These are phyloP conservation scores for Heimioporus sp. DNA, from an alignment of 768 basidiomycete species.

Conservation along the genomic window DNA sequence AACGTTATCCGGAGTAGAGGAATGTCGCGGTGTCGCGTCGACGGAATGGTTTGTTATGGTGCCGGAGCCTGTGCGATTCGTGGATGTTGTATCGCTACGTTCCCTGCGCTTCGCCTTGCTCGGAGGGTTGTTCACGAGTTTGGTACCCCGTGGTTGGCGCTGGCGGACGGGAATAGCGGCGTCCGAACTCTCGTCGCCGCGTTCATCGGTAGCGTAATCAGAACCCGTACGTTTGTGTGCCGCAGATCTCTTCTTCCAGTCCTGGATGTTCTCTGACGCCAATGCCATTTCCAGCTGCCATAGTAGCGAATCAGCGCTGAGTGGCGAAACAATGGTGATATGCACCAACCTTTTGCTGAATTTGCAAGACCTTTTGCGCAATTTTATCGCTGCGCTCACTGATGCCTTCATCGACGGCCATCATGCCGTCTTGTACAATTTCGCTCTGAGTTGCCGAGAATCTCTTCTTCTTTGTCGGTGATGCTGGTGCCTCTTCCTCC, in stretches of 20 bases:
- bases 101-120: slow-evolving; percentile 42
- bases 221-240: slow-evolving; percentile 22
- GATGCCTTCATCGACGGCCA: slow-evolving; percentile 84
- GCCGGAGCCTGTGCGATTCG: slow-evolving; percentile 47
- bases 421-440: slow-evolving; percentile 71
- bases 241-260: slow-evolving; percentile 29
- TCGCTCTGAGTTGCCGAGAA: slow-evolving; percentile 74
- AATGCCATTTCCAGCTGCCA: slow-evolving; percentile 74
- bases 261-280: slow-evolving; percentile 49
- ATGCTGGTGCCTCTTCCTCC: slow-evolving; percentile 46
- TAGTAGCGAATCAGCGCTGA: slow-evolving; percentile 4
- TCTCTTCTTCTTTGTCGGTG: slow-evolving; percentile 62
- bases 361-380: slow-evolving; percentile 82
- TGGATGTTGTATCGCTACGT: slow-evolving; percentile 64
- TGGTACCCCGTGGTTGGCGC: slow-evolving; percentile 38
- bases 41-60: slow-evolving; percentile 24
- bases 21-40: slow-evolving; percentile 30
- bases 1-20: slow-evolving; percentile 21
- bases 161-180: slow-evolving; percentile 38
- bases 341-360: slow-evolving; percentile 79
- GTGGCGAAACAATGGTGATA: background rate
- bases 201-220: slow-evolving; percentile 41
- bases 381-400: slow-evolving; percentile 84
- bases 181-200: slow-evolving; percentile 58
- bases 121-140: slow-evolving; percentile 31